Base-by-base conservation (phyloP, 306 rosid species). In the Mucuna pruriens region DNA sequence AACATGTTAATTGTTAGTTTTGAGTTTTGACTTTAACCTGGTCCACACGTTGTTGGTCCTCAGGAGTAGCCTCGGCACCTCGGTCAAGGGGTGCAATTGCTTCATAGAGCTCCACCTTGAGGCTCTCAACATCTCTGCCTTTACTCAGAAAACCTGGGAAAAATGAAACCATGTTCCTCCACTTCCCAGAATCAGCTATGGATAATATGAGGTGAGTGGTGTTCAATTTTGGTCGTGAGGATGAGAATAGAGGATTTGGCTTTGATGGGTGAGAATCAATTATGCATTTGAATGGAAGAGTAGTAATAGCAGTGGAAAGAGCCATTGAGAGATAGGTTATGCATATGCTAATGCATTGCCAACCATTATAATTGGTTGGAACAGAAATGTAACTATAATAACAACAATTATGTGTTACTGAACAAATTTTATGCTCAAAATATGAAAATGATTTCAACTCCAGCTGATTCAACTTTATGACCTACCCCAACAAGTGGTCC, bases 31-130 rank as follows among this genome's bases (percentile, higher is more conserved):
- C 7, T 48, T 49, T 4, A 75, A 86, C 89, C 89, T 83, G 72
- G 67, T 86, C 81, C 78, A 86, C 87, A 64, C 71, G 85, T 80
- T 65, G 83, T 76, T 83, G 83, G 33, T 80, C 85, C 23, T 86
- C 75, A 57, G 81, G 71, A 49, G 87, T 76, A 65, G 83, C 83
- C 17, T 76, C 51, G 0, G 87, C 85, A 5, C 87, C 89, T 34
- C 89, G 80, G 36, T 83, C 83, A 64, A 86, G 87, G 34, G 83
- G 83, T 66, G 69, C 70, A 55, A 83, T 80, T 20, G 81, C 15
- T 16, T 80, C 67, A 66, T 44, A 80, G 60, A 86, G 87, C 40
- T 83, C 81, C 68, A 64, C 7, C 76, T 86, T 86, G 78, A 86
- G 87, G 75, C 83, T 83, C 61, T 65, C 49, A 80, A 71, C 78